A percentile compares a stretch with the other conserved stretches of the same genome.
Evolutionary conservation across 768 basidiomycete genomes (phyloP).

Genomic region (Russula sp.): DNA sequence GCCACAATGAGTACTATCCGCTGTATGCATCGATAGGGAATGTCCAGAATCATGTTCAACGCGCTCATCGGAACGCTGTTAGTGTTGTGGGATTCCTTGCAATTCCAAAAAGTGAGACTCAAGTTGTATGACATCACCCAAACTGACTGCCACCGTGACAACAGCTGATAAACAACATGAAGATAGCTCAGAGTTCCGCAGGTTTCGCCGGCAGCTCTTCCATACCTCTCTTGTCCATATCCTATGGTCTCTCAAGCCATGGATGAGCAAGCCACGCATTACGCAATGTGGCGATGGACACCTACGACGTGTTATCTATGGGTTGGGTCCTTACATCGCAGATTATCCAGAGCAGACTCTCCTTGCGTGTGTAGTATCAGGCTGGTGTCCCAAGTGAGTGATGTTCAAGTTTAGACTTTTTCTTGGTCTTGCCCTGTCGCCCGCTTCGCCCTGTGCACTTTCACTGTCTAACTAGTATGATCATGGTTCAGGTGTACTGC

Average conservation of each 20-base stretch:
- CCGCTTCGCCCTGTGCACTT: too few relatives aligned
- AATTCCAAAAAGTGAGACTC: constrained; percentile 29
- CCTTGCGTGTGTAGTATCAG: constrained; percentile 25
- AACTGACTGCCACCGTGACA: too few relatives aligned
- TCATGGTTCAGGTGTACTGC: too few relatives aligned
- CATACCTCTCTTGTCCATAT: background rate
- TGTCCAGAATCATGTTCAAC: constrained; percentile 23
- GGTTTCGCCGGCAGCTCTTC: constrained; percentile 25
- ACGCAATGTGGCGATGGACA: constrained; percentile 33
- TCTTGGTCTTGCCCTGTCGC: too few relatives aligned
- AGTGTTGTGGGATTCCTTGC: constrained; percentile 28
- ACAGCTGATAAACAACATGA: too few relatives aligned
- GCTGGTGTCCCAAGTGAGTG: constrained; percentile 28
- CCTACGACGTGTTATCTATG: constrained; percentile 29
- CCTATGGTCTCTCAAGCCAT: background rate
- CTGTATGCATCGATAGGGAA: constrained; percentile 27
- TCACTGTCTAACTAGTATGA: too few relatives aligned
- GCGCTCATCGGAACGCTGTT: constrained; percentile 27
- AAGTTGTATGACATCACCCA: too few relatives aligned
- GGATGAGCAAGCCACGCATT: constrained; percentile 19
- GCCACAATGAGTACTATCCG: constrained; percentile 27
- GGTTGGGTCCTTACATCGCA: constrained; percentile 35
- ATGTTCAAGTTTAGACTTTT: too few relatives aligned
- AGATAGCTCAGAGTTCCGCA: constrained; percentile 17
- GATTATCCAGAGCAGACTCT: constrained; percentile 35